Conservation (phyloP, 345 rosid genomes). For the Moringa oleifera region DNA sequence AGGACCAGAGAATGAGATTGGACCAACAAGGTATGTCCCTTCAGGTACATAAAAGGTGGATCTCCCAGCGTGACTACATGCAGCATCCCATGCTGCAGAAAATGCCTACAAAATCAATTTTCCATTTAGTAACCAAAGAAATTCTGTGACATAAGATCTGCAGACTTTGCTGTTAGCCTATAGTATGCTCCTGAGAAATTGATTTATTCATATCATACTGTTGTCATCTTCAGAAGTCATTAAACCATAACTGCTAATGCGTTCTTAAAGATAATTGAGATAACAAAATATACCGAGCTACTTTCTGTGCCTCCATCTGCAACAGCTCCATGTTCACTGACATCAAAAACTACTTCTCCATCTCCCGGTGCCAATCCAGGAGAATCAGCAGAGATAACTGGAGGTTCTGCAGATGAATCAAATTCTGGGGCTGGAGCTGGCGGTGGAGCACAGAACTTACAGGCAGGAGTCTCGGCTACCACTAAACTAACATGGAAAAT, state of each 20-base stretch:
- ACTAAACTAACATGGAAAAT: not conserved
- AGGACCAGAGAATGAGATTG: constrained; percentile 30
- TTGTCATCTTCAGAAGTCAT: too few species aligned
- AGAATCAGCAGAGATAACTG: not conserved
- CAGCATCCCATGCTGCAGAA: constrained; percentile 31
- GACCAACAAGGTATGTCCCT: constrained; percentile 30
- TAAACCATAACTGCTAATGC: not conserved
- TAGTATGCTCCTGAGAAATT: too few species aligned
- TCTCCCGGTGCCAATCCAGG: constrained; percentile 5
- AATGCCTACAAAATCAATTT: constrained; percentile 26
- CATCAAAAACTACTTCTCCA: constrained; percentile 21
- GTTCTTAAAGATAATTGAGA: not conserved
- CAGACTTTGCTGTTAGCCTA: too few species aligned
- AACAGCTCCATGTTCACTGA: constrained; percentile 35
- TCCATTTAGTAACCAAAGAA: too few species aligned
- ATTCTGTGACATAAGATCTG: too few species aligned
- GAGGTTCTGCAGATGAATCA: constrained; percentile 8
- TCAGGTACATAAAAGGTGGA: constrained; percentile 27
- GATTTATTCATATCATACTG: not conserved
- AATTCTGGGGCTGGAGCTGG: not conserved
- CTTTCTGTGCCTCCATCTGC: constrained; percentile 31
- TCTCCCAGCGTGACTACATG: constrained; percentile 23
- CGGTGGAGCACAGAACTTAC: not conserved
- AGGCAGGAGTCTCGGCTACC: not conserved
- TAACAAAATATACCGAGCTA: constrained; percentile 18